Percentiles rank a stretch among this genome's conserved stretches.
Evolutionary conservation across 2,329 filamentous ascomycete genomes (phyloP).

Genomic region (Botrytis tulipae): DNA sequence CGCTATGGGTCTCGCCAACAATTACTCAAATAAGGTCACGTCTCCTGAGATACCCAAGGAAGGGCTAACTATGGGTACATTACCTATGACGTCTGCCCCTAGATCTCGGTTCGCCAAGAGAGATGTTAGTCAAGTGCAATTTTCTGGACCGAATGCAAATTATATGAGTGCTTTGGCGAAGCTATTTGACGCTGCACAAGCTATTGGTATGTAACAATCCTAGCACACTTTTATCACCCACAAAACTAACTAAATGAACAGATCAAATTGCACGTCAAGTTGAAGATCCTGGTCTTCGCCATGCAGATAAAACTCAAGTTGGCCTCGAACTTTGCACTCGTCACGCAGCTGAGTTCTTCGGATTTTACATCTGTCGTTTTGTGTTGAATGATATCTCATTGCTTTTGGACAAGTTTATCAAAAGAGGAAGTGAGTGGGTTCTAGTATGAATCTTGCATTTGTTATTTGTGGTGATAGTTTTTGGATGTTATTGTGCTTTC

Average conservation of each 20-base stretch:
- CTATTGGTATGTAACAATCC: constrained; percentile 68
- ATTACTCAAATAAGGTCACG: constrained; percentile 49
- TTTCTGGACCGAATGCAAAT: constrained; percentile 78
- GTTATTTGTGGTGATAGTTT: neutral
- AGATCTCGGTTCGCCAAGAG: constrained; percentile 69
- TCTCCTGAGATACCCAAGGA: constrained; percentile 55
- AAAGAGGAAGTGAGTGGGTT: constrained; percentile 95
- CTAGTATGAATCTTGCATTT: constrained; percentile 40
- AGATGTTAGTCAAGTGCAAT: constrained; percentile 66
- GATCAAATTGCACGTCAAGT: constrained; percentile 96
- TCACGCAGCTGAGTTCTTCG: constrained; percentile 96
- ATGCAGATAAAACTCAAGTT: constrained; percentile 91
- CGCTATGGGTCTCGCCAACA: constrained; percentile 55
- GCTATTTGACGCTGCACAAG: constrained; percentile 89
- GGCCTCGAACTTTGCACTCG: constrained; percentile 90
- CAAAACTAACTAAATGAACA: constrained; percentile 43
- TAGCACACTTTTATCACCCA: neutral
- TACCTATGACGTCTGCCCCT: constrained; percentile 70
- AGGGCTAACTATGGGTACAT: constrained; percentile 63
- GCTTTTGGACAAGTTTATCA: constrained; percentile 94
- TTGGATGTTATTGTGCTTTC: neutral
- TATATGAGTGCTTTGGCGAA: constrained; percentile 91
- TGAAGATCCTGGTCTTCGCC: constrained; percentile 87
- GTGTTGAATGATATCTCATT: constrained; percentile 81
- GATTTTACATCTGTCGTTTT: constrained; percentile 93